Conservation (phyloP, 371 early-diverging fungal genomes). For the Mucor indicus region DNA sequence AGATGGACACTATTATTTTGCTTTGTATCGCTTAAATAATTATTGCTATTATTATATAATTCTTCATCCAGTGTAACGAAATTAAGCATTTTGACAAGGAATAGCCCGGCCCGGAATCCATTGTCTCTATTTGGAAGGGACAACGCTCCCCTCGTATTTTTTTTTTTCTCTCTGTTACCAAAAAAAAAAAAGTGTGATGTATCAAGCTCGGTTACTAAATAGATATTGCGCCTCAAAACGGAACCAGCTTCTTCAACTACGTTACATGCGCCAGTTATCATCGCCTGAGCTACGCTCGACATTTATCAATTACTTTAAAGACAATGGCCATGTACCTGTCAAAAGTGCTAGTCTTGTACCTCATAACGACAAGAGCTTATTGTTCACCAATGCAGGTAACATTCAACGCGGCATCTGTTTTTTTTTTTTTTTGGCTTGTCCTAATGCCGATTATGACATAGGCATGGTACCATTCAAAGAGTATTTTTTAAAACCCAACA, state of each 20-base stretch:
- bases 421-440: neutral
- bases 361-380: slow-evolving; percentile 65
- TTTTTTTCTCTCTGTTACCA: neutral
- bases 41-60: too few species aligned
- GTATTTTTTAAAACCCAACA: slow-evolving; percentile 61
- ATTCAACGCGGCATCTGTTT: too few species aligned
- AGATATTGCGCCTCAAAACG: neutral
- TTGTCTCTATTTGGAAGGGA: too few species aligned
- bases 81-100: too few species aligned
- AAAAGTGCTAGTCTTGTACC: slow-evolving; percentile 64
- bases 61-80: too few species aligned
- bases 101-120: too few species aligned
- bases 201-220: slow-evolving; percentile 2
- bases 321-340: slow-evolving; percentile 44
- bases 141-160: too few species aligned
- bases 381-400: slow-evolving; percentile 79
- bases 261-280: slow-evolving; percentile 27
- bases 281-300: slow-evolving; percentile 50
- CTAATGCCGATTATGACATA: neutral
- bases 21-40: too few species aligned
- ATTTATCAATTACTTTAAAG: slow-evolving; percentile 53
- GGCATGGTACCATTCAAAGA: slow-evolving; percentile 83
- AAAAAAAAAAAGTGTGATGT: too few species aligned
- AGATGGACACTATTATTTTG: too few species aligned
- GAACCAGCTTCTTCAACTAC: neutral